These are phyloP conservation scores for Ophiostoma ulmi DNA, from an alignment of 2,329 filamentous ascomycete genomes.

Conservation along the genomic window DNA sequence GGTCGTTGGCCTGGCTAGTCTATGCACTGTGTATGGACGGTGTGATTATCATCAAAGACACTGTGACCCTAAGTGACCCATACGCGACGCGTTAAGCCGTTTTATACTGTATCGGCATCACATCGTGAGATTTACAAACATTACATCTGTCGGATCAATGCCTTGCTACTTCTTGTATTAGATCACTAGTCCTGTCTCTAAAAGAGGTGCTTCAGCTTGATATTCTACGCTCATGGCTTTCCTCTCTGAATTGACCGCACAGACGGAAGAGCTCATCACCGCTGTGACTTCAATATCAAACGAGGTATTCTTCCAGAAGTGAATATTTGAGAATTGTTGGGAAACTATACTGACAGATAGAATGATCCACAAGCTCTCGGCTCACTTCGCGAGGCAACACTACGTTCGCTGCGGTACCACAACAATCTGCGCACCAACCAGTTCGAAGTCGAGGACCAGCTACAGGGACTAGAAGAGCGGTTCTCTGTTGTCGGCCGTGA, in stretches of 20 bases:
- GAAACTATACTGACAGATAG: slow-evolving; percentile 17
- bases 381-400: slow-evolving; percentile 44
- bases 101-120: slow-evolving; percentile 4
- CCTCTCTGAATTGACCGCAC: slow-evolving; percentile 56
- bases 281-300: slow-evolving; percentile 52
- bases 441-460: slow-evolving; percentile 61
- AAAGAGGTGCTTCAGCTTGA: not conserved
- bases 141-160: not conserved
- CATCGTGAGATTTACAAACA: not conserved
- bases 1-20: not conserved
- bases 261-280: slow-evolving; percentile 67
- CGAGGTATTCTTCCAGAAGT: not conserved
- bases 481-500: slow-evolving; percentile 77
- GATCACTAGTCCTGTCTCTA: not conserved
- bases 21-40: not conserved
- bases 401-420: slow-evolving; percentile 50
- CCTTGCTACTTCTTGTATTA: not conserved
- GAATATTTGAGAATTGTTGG: not conserved
- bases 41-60: not conserved
- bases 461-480: slow-evolving; percentile 76
- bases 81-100: slow-evolving; percentile 23
- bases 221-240: slow-evolving; percentile 60
- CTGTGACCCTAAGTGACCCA: not conserved
- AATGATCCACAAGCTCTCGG: slow-evolving; percentile 39
- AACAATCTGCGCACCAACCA: slow-evolving; percentile 65